Base-by-base conservation (phyloP, 2,329 filamentous ascomycete species). In the Colletotrichum theobromicola region DNA sequence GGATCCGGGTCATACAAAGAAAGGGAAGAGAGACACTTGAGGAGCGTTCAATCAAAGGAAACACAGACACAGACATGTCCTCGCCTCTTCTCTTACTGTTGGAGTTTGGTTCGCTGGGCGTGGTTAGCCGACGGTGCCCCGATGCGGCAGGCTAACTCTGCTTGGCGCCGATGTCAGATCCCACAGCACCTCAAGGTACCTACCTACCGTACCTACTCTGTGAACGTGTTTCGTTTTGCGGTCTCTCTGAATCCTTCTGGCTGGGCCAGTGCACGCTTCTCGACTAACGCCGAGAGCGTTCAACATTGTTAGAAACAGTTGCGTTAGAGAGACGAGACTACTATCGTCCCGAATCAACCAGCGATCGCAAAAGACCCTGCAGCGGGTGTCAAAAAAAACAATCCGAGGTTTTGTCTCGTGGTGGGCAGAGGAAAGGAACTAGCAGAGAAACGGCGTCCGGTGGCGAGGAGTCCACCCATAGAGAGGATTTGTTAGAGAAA, bases 101-200 rank as follows among this genome's bases (percentile, higher is more conserved):
- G 28, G 28, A 21, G 28, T 30, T 28, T 60, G 7, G 16, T 32
- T 35, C 24, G 34, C 60, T 34, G 30, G 55, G 7, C n/a, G 30
- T 34, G 18, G 28, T 28, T 67, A 24, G 50, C 35, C 15, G 35
- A 61, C 55, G 26, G n/a, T 24, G 28, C 28, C 55, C 66, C 55
- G 55, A 61, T 61, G 66, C 66, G 66, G 55, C 66, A 34, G 65
- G 35, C 66, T 68, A 68, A 50, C 12, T 34, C 24, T 50, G 7
- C 66, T 68, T 68, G 55, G 66, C 66, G 66, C 26, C 55, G 34
- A 68, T 68, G 55, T 42, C 64, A 67, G 64, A 67, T 67, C 64
- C 64, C 34, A 30, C 37, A n/a, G n/a, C 61, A 50, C 64, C 18
- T 32, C 64, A 15, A 55, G 61, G 35, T 15, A 34, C n/a, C 24